Evolutionary conservation across 2,329 filamentous ascomycete genomes (phyloP), one percentile per base, ranked within the genome.

Genomic region (Aspergillus unguis): DNA sequence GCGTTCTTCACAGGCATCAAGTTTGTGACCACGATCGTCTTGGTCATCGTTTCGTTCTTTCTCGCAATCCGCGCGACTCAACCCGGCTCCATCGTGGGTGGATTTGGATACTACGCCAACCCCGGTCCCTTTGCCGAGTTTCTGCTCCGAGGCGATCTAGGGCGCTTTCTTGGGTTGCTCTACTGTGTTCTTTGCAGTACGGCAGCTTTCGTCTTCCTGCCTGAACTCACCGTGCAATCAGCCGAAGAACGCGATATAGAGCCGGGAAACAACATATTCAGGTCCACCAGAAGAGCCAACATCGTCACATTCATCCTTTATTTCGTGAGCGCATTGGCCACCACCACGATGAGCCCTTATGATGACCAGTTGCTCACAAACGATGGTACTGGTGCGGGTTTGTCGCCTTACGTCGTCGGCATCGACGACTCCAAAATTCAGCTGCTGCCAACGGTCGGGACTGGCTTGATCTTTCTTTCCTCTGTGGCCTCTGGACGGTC

Each of bases 401-500:
- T 78, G 1, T 75, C 74, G 25, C 72, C 75, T 4, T 77, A 71
- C 56, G 61, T 75, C 7, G 64, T 76, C 28, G 74, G 71, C 3
- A 68, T 76, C 44, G 65, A 67, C 42, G 65, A 67, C 7, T 85
- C 85, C 33, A 83, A 83, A 33, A 81, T 90, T 55, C 72, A 72
- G 5, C 77, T 82, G 9, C 77, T 90, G 3, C 82, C 84, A 1
- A 75, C 81, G 54, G 83, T 91, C 63, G 84, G 90, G 75, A 92
- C 91, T 65, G 83, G 83, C 17, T 82, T 90, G 11, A 82, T 92
- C 6, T 77, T 92, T 23, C 86, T 88, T 0, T 88, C 87, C 4
- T 88, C 91, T 3, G 81, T 91, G 55, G 88, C 86, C 0, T 88
- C 88, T 6, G 88, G 86, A 58, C 89, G 87, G 72, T 87, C 86